These are phyloP conservation scores for Arachis monticola DNA, from an alignment of 331 rosid genomes.

Conservation along the genomic window DNA sequence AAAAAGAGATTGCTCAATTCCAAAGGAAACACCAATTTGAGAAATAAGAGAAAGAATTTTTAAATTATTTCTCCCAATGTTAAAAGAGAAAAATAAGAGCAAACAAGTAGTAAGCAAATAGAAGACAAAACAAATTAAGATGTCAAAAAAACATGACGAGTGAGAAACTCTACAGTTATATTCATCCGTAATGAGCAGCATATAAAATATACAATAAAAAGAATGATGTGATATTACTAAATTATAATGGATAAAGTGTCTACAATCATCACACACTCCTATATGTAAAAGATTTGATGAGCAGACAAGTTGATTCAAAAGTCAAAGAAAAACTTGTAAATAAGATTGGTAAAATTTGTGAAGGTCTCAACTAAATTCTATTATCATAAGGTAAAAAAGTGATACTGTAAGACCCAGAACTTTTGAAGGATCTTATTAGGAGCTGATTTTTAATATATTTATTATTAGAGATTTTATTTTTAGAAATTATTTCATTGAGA, in stretches of 20 bases:
- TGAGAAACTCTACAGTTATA: slow-evolving; percentile 9
- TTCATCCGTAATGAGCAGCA: slow-evolving; percentile 9
- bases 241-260: background rate
- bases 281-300: background rate
- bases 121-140: slow-evolving; percentile 7
- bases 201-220: background rate
- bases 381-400: too few relatives aligned
- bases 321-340: too few relatives aligned
- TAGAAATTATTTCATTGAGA: too few relatives aligned
- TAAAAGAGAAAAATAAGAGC: too few relatives aligned
- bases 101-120: background rate
- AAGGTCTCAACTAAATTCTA: too few relatives aligned
- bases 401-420: too few relatives aligned
- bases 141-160: slow-evolving; percentile 16
- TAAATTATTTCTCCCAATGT: background rate
- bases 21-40: slow-evolving; percentile 14
- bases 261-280: slow-evolving; percentile 1
- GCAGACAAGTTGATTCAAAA: background rate
- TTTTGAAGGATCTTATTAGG: too few relatives aligned
- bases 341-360: too few relatives aligned
- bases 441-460: too few relatives aligned
- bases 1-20: slow-evolving; percentile 19
- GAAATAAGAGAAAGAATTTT: slow-evolving; percentile 10
- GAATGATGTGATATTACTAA: slow-evolving; percentile 7
- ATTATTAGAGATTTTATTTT: too few relatives aligned